phyloP scores from a whole-genome alignment of 371 early-diverging fungal species.

The Actinomortierella ambigua region DNA sequence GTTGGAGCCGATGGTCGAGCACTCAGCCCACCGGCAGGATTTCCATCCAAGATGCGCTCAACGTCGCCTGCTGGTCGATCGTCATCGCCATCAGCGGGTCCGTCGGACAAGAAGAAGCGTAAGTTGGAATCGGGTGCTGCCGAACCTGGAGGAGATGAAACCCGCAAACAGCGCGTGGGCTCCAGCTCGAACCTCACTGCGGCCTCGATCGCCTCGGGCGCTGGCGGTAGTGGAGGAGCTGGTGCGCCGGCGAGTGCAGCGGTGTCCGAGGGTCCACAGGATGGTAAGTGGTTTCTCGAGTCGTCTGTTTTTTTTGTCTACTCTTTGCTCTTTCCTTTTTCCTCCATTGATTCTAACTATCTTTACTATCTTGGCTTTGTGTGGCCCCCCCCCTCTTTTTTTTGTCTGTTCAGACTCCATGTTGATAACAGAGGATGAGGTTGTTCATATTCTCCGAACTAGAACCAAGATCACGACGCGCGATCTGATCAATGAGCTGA shows the following conservation, averaged over 20 bases:
- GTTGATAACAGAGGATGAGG: constrained; percentile 73
- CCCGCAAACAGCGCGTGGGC: constrained; percentile 7
- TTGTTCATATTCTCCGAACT: constrained; percentile 62
- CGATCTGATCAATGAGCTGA: constrained; percentile 68
- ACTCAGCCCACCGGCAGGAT: too few species aligned
- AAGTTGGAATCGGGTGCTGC: constrained; percentile 4
- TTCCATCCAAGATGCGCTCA: too few species aligned
- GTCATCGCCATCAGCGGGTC: too few species aligned
- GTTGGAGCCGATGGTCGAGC: too few species aligned
- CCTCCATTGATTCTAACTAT: not conserved
- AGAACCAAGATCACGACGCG: constrained; percentile 62
- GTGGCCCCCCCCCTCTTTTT: too few species aligned
- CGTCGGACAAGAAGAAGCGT: constrained; percentile 29
- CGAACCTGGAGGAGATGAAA: constrained; percentile 10
- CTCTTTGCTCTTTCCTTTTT: not conserved
- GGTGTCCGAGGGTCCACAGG: not conserved
- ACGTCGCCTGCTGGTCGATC: too few species aligned
- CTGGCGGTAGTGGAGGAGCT: constrained; percentile 10
- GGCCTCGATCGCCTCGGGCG: constrained; percentile 10
- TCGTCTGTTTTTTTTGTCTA: not conserved
- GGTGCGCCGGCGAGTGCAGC: not conserved
- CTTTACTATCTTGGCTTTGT: too few species aligned
- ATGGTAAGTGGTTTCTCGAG: not conserved
- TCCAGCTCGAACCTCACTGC: constrained; percentile 5
- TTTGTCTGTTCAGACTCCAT: constrained; percentile 16